Evolutionary conservation across 495 filamentous ascomycete genomes (phyloP).

Genomic region (Parachaetomium inaequale): DNA sequence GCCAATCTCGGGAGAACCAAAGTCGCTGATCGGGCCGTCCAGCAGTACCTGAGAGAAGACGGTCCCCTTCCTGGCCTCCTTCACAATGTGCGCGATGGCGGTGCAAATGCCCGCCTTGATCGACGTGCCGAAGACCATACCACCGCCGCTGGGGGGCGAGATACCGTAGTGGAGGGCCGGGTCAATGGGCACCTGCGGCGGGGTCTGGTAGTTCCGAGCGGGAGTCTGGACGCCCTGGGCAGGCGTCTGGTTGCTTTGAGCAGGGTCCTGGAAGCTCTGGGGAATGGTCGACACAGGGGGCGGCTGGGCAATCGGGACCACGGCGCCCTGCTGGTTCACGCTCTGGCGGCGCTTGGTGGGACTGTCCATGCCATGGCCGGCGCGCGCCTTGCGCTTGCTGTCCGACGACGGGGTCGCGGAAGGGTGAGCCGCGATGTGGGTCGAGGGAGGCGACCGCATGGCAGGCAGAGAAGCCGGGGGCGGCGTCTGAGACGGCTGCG

Average conservation of each 20-base stretch:
- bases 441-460: neutral
- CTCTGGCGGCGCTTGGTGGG: constrained; percentile 17
- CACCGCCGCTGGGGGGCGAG: constrained; percentile 9
- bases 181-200: constrained; percentile 8
- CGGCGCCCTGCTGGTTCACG: neutral
- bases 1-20: neutral
- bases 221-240: neutral
- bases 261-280: neutral
- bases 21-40: constrained; percentile 7
- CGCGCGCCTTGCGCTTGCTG: constrained; percentile 10
- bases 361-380: neutral
- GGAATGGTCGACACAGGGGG: neutral
- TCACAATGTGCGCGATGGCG: neutral
- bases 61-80: constrained; percentile 7
- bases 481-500: neutral
- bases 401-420: neutral
- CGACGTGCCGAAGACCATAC: neutral
- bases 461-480: neutral
- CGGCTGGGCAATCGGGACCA: neutral
- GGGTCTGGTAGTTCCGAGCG: neutral
- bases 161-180: constrained; percentile 6
- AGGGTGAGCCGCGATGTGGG: neutral
- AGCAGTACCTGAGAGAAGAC: constrained; percentile 5
- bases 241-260: neutral
- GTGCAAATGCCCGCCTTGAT: constrained; percentile 16